Percentiles rank a stretch among this genome's conserved stretches.
These are phyloP conservation scores for Entomortierella beljakovae DNA, from an alignment of 192 early-diverging fungal genomes.

Conservation along the genomic window DNA sequence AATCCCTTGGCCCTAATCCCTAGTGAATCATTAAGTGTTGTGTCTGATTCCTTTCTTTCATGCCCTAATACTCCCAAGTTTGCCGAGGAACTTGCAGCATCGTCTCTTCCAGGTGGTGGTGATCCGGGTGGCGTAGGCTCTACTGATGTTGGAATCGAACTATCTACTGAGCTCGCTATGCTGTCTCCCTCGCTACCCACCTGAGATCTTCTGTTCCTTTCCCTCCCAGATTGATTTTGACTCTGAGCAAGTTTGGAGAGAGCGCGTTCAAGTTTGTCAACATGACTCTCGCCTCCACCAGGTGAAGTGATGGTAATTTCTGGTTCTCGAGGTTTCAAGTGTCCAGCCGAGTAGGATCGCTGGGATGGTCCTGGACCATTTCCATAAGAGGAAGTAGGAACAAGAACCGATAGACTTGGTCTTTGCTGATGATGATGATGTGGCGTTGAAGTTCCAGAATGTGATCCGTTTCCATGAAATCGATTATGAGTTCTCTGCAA, in stretches of 20 bases:
- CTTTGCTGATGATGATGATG: slow-evolving; percentile 7
- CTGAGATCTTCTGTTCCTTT: not conserved
- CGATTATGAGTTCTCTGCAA: slow-evolving; percentile 35
- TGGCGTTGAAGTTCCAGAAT: not conserved
- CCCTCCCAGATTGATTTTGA: slow-evolving; percentile 6
- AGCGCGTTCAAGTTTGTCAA: slow-evolving; percentile 32
- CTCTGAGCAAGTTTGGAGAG: slow-evolving; percentile 18
- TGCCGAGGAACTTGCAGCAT: not conserved
- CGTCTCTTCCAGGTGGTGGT: slow-evolving; percentile 22
- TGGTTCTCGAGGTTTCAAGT: slow-evolving; percentile 13
- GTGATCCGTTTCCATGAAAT: slow-evolving; percentile 12
- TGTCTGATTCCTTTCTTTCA: not conserved
- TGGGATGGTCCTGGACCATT: slow-evolving; percentile 3
- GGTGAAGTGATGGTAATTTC: slow-evolving; percentile 24
- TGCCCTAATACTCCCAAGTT: not conserved
- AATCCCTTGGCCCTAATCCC: too few relatives aligned
- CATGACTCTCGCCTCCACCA: slow-evolving; percentile 33
- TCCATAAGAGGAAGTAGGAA: slow-evolving; percentile 1
- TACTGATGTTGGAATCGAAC: not conserved
- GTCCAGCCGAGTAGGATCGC: slow-evolving; percentile 30
- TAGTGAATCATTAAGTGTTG: not conserved
- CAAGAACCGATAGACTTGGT: slow-evolving; percentile 5
- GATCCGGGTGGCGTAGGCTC: slow-evolving; percentile 14
- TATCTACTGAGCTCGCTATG: slow-evolving; percentile 7
- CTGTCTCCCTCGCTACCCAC: too few relatives aligned